phyloP scores from a whole-genome alignment of 148 eudicot genomes.

The Agrostemma githago region DNA sequence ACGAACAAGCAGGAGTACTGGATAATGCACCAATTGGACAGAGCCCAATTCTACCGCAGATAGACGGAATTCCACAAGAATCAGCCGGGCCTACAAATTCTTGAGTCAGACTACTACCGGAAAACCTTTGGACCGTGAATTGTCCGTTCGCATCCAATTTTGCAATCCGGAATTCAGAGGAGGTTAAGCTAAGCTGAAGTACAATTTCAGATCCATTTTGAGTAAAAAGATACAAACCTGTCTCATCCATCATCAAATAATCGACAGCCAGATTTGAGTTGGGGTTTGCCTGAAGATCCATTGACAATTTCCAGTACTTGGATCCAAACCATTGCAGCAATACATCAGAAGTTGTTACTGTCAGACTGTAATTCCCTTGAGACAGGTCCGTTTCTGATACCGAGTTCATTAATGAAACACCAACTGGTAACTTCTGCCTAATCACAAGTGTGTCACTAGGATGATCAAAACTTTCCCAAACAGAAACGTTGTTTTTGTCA shows the following conservation, averaged over 20 bases:
- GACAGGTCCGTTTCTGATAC: conserved; percentile 41
- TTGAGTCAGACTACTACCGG: conserved; percentile 23
- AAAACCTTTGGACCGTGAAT: conserved; percentile 41
- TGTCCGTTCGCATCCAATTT: conserved; percentile 49
- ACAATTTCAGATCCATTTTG: conserved; percentile 38
- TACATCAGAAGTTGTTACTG: conserved; percentile 43
- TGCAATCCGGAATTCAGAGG: conserved; percentile 45
- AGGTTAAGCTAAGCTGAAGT: conserved; percentile 31
- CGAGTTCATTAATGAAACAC: conserved; percentile 35
- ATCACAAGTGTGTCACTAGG: conserved; percentile 74
- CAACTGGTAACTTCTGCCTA: conserved; percentile 47
- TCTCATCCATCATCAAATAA: conserved; percentile 46
- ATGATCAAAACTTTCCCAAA: conserved; percentile 65
- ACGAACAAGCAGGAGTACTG: conserved; percentile 42
- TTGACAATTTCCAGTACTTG: conserved; percentile 65
- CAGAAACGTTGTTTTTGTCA: conserved; percentile 38
- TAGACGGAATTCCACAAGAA: conserved; percentile 44
- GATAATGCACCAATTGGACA: conserved; percentile 30
- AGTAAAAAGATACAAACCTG: conserved; percentile 52
- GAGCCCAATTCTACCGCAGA: conserved; percentile 59
- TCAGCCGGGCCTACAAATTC: conserved; percentile 51
- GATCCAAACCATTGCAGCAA: conserved; percentile 49
- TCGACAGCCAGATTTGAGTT: conserved; percentile 42
- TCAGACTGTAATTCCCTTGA: conserved; percentile 45
- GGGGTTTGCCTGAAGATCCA: conserved; percentile 38